A percentile compares a stretch with the other conserved stretches of the same genome.
Conservation (phyloP, 73 alveolate species). For the Uronychia setigera region DNA sequence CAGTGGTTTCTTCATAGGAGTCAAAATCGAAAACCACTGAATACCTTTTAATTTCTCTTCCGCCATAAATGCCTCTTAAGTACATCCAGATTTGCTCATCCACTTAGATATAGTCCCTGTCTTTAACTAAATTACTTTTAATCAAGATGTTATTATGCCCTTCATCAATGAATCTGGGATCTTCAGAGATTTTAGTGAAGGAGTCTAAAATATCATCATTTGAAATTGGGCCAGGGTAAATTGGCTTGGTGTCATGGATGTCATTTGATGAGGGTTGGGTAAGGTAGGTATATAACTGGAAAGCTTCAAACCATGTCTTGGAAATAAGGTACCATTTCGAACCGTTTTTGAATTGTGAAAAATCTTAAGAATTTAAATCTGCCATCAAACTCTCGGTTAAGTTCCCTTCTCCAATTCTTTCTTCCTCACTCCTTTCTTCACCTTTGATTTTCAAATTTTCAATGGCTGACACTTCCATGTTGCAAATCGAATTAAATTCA, state of each 20-base stretch:
- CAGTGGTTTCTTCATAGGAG: background rate
- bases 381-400: too few species aligned
- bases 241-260: background rate
- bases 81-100: conserved; percentile 19
- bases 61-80: conserved; percentile 24
- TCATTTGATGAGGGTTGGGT: too few species aligned
- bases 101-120: conserved; percentile 14
- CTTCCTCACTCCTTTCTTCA: too few species aligned
- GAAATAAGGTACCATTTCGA: background rate
- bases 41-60: conserved; percentile 2
- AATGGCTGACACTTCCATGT: too few species aligned
- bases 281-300: background rate
- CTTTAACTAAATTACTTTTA: conserved; percentile 3
- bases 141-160: conserved; percentile 24
- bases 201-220: conserved; percentile 17
- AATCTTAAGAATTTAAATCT: too few species aligned
- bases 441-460: too few species aligned
- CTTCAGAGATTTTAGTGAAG: conserved; percentile 9
- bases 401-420: too few species aligned
- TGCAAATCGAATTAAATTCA: too few species aligned
- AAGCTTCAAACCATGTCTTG: background rate
- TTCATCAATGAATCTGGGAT: background rate
- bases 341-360: too few species aligned
- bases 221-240: conserved; percentile 34
- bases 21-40: background rate